phyloP scores from a whole-genome alignment of 2,329 filamentous ascomycete species.

The Fusarium proliferatum region DNA sequence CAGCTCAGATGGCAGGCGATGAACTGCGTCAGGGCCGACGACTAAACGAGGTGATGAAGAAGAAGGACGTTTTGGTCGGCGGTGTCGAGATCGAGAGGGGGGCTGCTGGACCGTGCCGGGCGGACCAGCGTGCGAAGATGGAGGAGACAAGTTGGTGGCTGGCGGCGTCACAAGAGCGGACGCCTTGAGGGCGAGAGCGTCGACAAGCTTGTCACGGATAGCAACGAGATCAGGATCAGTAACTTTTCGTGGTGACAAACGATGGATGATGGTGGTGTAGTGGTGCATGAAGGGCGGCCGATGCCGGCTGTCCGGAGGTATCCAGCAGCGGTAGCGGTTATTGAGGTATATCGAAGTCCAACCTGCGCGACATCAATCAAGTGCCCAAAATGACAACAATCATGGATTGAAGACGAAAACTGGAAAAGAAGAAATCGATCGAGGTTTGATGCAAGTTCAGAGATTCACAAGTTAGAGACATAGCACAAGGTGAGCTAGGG shows the following conservation, averaged over 20 bases:
- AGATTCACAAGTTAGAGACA: constrained; percentile 21
- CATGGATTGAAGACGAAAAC: neutral
- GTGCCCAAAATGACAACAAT: constrained; percentile 18
- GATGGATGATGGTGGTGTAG: constrained; percentile 11
- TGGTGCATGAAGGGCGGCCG: constrained; percentile 30
- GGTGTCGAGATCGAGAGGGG: constrained; percentile 2
- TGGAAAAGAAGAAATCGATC: neutral
- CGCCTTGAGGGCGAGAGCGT: constrained; percentile 29
- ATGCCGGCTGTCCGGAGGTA: constrained; percentile 8
- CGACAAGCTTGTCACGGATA: constrained; percentile 17
- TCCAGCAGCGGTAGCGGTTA: neutral
- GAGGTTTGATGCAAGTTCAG: constrained; percentile 12
- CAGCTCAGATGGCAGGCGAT: constrained; percentile 50
- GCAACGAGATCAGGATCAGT: constrained; percentile 34
- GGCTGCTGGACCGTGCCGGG: constrained; percentile 2
- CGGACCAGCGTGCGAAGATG: constrained; percentile 8
- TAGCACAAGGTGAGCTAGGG: constrained; percentile 26
- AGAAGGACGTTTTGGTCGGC: neutral
- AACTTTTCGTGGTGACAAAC: constrained; percentile 20
- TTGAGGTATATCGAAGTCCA: neutral
- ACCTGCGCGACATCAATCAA: constrained; percentile 21
- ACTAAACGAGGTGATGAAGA: constrained; percentile 49
- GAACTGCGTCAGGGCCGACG: constrained; percentile 49
- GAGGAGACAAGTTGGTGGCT: constrained; percentile 31
- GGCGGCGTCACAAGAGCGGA: constrained; percentile 32